phyloP scores from a whole-genome alignment of 2,329 filamentous ascomycete genomes.

The Colletotrichum sp. region DNA sequence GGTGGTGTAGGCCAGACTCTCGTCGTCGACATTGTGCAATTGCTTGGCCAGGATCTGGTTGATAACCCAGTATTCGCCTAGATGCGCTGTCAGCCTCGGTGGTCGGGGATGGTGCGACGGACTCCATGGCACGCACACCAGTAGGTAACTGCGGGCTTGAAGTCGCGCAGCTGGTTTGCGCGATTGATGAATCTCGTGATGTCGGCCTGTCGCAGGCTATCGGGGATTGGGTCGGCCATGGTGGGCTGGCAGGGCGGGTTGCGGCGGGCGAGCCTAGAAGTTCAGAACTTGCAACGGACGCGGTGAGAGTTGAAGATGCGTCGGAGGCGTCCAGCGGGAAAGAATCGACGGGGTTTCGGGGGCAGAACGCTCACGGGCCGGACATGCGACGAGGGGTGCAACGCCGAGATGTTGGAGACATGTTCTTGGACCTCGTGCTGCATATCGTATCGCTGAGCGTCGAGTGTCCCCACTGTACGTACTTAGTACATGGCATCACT shows the following conservation, averaged over 20 bases:
- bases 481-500: slow-evolving; percentile 4
- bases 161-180: slow-evolving; percentile 81
- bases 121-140: slow-evolving; percentile 73
- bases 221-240: slow-evolving; percentile 78
- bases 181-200: slow-evolving; percentile 84
- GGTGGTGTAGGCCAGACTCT: slow-evolving; percentile 81
- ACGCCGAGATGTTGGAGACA: neutral
- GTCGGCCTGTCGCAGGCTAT: slow-evolving; percentile 78
- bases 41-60: slow-evolving; percentile 86
- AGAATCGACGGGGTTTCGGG: neutral
- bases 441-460: neutral
- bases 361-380: neutral
- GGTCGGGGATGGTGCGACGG: neutral
- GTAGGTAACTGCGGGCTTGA: slow-evolving; percentile 89
- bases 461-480: neutral
- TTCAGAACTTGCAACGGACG: neutral
- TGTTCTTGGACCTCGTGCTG: slow-evolving; percentile 8
- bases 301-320: neutral
- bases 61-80: slow-evolving; percentile 90
- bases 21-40: slow-evolving; percentile 79
- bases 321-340: neutral
- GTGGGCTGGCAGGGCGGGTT: slow-evolving; percentile 18
- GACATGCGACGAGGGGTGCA: slow-evolving; percentile 12
- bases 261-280: neutral
- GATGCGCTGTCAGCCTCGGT: neutral